Conservation (phyloP, 2,329 filamentous ascomycete species). For the Zymoseptoria passerinii region DNA sequence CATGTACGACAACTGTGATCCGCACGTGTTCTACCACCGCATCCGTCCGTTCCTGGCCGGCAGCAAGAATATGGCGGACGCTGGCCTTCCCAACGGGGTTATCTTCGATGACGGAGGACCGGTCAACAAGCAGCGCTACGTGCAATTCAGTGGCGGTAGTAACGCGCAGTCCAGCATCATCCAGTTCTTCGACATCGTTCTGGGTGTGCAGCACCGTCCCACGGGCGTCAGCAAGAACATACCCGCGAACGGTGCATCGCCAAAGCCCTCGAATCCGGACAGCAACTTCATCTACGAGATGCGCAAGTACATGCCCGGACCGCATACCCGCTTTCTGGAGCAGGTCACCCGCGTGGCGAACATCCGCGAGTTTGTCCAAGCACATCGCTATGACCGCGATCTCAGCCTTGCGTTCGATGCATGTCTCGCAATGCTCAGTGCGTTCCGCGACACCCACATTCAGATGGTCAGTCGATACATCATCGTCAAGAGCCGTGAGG, state of each 20-base stretch:
- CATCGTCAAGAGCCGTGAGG: constrained; percentile 74
- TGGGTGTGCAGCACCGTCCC: constrained; percentile 82
- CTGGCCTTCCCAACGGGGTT: constrained; percentile 78
- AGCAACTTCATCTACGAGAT: constrained; percentile 93
- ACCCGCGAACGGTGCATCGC: constrained; percentile 35
- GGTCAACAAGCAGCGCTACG: constrained; percentile 49
- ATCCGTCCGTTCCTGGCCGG: constrained; percentile 94
- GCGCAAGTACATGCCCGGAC: constrained; percentile 93
- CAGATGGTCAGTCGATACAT: constrained; percentile 95
- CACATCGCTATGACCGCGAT: constrained; percentile 50
- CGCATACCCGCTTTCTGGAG: constrained; percentile 79
- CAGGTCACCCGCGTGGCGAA: constrained; percentile 75
- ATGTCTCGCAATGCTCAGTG: constrained; percentile 69
- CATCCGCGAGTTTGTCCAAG: constrained; percentile 73
- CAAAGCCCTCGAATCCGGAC: constrained; percentile 37
- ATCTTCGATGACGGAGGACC: constrained; percentile 68
- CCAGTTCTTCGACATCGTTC: constrained; percentile 90
- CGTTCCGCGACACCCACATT: constrained; percentile 87
- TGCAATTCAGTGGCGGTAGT: constrained; percentile 85
- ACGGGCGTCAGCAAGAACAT: constrained; percentile 60
- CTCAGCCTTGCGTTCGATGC: constrained; percentile 81
- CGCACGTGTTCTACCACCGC: constrained; percentile 87
- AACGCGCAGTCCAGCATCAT: constrained; percentile 96
- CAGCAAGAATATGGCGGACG: constrained; percentile 95
- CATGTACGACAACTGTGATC: constrained; percentile 95